Evolutionary conservation across 805 yeast species (phyloP), one percentile per base, ranked within the genome.

Genomic region (Saturnispora zaruensis): DNA sequence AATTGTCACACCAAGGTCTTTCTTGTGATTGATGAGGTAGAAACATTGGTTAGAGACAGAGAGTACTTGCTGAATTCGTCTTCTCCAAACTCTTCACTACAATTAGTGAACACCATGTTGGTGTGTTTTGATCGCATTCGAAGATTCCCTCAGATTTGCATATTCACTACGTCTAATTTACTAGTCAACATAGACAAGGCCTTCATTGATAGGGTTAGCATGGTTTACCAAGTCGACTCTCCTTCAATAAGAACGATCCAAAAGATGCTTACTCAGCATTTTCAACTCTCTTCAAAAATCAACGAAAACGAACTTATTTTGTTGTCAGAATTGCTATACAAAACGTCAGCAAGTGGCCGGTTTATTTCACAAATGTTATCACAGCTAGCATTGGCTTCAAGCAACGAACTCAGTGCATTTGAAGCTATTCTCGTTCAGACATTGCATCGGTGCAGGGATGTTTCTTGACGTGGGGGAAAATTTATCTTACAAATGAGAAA

Each of bases 1-100:
- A 16, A 58, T 72, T 3, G 20, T 3, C 8, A 43, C 9, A 21
- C 8, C 32, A 7, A 11, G 8, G 38, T 43, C n/a, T 21, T 21
- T 21, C 16, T 42, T 18, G 51, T 73, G n/a, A 68, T 74, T 44
- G 77, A 74, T 55, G 78, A 74, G 51, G 67, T 73, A 11, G 78
- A 74, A 55, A 68, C 77, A 0, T 59, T 74, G 30, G 75, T 75
- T 1, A 61, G 67, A 34, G 69, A 75, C 16, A 62, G 78, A 56
- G 45, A 57, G 7, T 62, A 64, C 16, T 52, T 69, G 4, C 51
- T 67, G 36, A 57, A 55, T 6, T 69, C 68, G 42, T 66, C 68
- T 49, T 65, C 76, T 2, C 65, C 70, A 1, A 76, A 71, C 49
- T 49, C 59, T 13, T 49, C 53, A 18, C 57, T 72, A 0, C 64